Evolutionary conservation across 2,329 filamentous ascomycete species (phyloP), one percentile per base, ranked within the genome.

Genomic region (Blumeria hordei): DNA sequence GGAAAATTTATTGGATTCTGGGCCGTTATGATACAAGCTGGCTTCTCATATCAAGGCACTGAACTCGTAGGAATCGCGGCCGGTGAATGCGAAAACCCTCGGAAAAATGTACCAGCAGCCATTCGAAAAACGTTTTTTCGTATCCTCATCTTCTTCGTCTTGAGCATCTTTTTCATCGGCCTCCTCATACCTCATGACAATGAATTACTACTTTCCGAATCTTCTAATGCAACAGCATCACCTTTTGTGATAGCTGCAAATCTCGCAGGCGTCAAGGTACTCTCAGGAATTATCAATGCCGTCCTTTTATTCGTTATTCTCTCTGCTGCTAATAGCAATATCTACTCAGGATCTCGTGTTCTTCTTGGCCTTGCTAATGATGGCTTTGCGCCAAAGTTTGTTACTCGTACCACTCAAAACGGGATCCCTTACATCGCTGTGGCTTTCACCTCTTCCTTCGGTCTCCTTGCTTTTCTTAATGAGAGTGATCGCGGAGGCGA

Each of bases 1-100:
- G 79, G 77, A 47, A 77, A 77, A 64, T 83, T 83, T 58, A 74
- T 83, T 54, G 79, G 77, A 10, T 83, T 84, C 69, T 83, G 80
- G 78, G 73, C 77, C 35, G 78, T 81, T 14, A 69, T 85, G 43
- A 75, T 84, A 59, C 78, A 78, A 54, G 81, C 81, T 21, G 77
- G 75, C n/a, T 83, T 85, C 65, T 76, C 76, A 18, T 85, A 77
- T 67, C 80, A 83, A 65, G 84, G 84, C 44, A 78, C 82, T 2
- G 85, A 88, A 68, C 74, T 87, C 14, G 83, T 87, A 8, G 84
- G 80, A 58, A 78, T 90, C 51, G 82, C 81, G n/a, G 84, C 84
- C 4, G 84, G 83, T 57, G 85, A 90, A 69, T 82, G 81, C 7
- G 74, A 76, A 51, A 78, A 87, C 64, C 85, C 84, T 6, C 74